A percentile compares a stretch with the other conserved stretches of the same genome.
Conservation (phyloP, 192 early-diverging fungal species). For the Umbelopsis vinacea region DNA sequence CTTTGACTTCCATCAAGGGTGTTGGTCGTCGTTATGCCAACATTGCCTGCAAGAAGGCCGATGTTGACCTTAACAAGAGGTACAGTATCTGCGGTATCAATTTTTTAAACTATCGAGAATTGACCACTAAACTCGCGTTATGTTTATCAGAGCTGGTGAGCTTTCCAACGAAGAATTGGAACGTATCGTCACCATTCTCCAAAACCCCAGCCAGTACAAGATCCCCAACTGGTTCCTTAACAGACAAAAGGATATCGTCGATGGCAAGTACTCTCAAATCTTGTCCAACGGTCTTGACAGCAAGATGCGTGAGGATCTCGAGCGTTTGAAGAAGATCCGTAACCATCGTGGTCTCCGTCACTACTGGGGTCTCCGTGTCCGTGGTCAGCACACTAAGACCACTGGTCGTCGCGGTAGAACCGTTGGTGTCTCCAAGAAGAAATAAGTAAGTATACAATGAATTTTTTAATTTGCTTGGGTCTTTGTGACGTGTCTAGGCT, state of each 20-base stretch:
- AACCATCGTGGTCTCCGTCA: slow-evolving; percentile 99
- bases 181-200: slow-evolving; percentile 97
- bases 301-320: slow-evolving; percentile 98
- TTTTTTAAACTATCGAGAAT: neutral
- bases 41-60: slow-evolving; percentile 99
- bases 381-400: slow-evolving; percentile 99
- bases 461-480: slow-evolving; percentile 22
- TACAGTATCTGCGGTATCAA: slow-evolving; percentile 29
- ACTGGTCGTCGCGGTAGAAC: slow-evolving; percentile 95
- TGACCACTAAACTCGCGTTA: neutral
- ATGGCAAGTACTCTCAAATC: slow-evolving; percentile 94
- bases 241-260: slow-evolving; percentile 97
- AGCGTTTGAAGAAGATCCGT: slow-evolving; percentile 99
- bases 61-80: slow-evolving; percentile 96
- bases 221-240: slow-evolving; percentile 99
- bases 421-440: slow-evolving; percentile 99
- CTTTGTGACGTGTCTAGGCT: slow-evolving; percentile 3
- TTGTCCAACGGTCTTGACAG: slow-evolving; percentile 95
- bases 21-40: slow-evolving; percentile 99
- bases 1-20: slow-evolving; percentile 97
- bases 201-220: slow-evolving; percentile 99
- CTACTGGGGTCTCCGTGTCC: slow-evolving; percentile 97
- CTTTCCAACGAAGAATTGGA: slow-evolving; percentile 97
- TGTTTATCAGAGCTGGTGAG: slow-evolving; percentile 86
- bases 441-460: slow-evolving; percentile 60